These are phyloP conservation scores for Zymoseptoria crescenta DNA, from an alignment of 2,329 filamentous ascomycete genomes.

Conservation along the genomic window DNA sequence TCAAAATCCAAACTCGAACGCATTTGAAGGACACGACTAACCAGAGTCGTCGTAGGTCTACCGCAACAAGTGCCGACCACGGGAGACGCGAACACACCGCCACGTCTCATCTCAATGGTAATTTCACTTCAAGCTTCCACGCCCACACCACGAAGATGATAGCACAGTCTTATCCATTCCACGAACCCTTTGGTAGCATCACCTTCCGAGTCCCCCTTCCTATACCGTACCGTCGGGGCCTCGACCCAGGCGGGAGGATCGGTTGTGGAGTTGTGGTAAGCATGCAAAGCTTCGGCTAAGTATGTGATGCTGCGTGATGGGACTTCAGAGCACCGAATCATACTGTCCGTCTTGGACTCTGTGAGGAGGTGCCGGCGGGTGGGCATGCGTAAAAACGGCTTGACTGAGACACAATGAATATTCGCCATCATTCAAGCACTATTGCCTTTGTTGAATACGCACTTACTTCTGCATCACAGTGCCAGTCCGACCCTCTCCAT, in stretches of 20 bases:
- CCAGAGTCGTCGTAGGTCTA: neutral
- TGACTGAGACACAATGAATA: conserved; percentile 24
- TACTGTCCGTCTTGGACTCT: conserved; percentile 30
- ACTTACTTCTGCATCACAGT: neutral
- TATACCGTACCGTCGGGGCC: conserved; percentile 29
- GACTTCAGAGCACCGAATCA: conserved; percentile 27
- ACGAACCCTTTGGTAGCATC: conserved; percentile 30
- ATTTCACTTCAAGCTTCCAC: conserved; percentile 1
- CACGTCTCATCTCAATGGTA: conserved; percentile 5
- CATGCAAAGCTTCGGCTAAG: conserved; percentile 16
- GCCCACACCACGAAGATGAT: conserved; percentile 27
- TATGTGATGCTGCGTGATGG: conserved; percentile 21
- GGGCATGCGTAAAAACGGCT: conserved; percentile 34
- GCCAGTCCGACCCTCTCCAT: neutral
- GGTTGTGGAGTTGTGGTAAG: conserved; percentile 32
- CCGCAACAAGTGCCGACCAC: neutral
- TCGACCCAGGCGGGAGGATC: conserved; percentile 28
- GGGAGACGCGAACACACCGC: neutral
- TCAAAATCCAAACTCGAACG: neutral
- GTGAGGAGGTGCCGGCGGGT: conserved; percentile 29
- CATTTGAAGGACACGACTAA: conserved; percentile 1
- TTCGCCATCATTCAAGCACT: neutral
- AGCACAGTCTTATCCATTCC: conserved; percentile 35
- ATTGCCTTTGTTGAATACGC: neutral
- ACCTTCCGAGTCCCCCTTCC: conserved; percentile 30